Percentiles rank a stretch among this genome's conserved stretches.
Conservation (phyloP, 305 asterid species). For the Fraxinus albicans region DNA sequence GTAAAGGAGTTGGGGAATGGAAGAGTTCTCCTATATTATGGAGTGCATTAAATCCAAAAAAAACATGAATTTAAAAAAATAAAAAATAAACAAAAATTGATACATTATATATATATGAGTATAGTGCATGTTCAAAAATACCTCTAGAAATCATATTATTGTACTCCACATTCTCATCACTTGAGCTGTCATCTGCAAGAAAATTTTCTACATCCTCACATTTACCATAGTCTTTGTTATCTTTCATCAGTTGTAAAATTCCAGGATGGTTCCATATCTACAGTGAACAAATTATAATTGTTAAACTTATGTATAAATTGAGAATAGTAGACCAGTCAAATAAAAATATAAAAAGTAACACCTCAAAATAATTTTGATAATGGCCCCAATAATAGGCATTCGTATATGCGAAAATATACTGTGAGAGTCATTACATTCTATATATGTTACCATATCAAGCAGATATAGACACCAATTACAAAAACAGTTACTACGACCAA, state of each 20-base stretch:
- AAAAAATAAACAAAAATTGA: background rate
- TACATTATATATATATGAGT: no score
- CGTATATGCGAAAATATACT: background rate
- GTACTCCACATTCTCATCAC: constrained; percentile 76
- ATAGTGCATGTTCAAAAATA: constrained; percentile 24
- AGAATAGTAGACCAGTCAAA: background rate
- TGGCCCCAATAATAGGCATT: background rate
- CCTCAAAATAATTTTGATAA: background rate
- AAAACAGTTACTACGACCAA: background rate
- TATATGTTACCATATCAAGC: background rate
- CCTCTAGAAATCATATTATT: constrained; percentile 74
- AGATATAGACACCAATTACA: background rate
- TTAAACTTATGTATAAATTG: background rate
- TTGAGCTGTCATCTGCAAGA: constrained; percentile 80
- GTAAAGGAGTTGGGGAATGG: background rate
- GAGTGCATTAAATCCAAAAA: background rate
- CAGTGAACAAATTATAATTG: constrained; percentile 24
- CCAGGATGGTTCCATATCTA: constrained; percentile 99
- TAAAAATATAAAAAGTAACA: background rate
- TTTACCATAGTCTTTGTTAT: constrained; percentile 61
- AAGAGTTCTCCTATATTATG: background rate
- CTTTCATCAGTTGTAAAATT: constrained; percentile 80
- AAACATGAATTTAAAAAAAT: background rate
- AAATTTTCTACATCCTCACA: constrained; percentile 70
- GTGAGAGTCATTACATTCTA: background rate